Evolutionary conservation across 331 rosid species (phyloP).

Genomic region (Quercus phellos): DNA sequence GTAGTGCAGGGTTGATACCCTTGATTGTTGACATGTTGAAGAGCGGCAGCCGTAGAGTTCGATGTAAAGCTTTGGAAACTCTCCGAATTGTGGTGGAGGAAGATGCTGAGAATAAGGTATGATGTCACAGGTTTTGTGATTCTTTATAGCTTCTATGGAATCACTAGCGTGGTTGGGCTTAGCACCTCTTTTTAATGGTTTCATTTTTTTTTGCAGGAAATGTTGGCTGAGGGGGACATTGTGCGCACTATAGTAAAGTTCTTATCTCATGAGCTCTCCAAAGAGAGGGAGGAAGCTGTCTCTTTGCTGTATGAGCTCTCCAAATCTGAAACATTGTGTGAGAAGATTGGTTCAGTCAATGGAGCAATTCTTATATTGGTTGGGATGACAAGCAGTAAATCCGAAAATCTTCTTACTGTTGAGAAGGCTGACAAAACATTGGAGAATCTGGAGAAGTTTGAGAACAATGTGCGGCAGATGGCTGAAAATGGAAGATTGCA

Average conservation of each 20-base stretch:
- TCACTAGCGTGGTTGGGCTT: slow-evolving; percentile 8
- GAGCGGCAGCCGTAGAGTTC: slow-evolving; percentile 74
- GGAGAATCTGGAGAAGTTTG: slow-evolving; percentile 77
- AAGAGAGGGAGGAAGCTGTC: slow-evolving; percentile 93
- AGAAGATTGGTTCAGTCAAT: slow-evolving; percentile 84
- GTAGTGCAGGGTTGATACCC: slow-evolving; percentile 76
- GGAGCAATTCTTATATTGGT: slow-evolving; percentile 94
- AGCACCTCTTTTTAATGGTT: slow-evolving; percentile 23
- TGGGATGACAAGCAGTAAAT: slow-evolving; percentile 92
- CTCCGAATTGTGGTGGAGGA: slow-evolving; percentile 74
- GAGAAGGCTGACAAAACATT: slow-evolving; percentile 73
- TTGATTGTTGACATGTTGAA: slow-evolving; percentile 82
- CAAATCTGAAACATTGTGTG: slow-evolving; percentile 72
- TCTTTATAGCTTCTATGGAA: slow-evolving; percentile 16
- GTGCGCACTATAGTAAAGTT: slow-evolving; percentile 84
- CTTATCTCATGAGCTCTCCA: slow-evolving; percentile 69
- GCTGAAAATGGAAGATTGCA: slow-evolving; percentile 85
- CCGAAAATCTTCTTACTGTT: slow-evolving; percentile 70
- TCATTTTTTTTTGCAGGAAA: slow-evolving; percentile 56
- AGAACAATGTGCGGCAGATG: slow-evolving; percentile 88
- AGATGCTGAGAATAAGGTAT: slow-evolving; percentile 87
- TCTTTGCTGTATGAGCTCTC: slow-evolving; percentile 92
- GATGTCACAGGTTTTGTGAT: slow-evolving; percentile 40
- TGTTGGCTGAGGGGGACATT: slow-evolving; percentile 86
- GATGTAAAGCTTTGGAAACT: slow-evolving; percentile 79